Conservation (phyloP, 257 asterid species). For the Thymus mandschuricus region DNA sequence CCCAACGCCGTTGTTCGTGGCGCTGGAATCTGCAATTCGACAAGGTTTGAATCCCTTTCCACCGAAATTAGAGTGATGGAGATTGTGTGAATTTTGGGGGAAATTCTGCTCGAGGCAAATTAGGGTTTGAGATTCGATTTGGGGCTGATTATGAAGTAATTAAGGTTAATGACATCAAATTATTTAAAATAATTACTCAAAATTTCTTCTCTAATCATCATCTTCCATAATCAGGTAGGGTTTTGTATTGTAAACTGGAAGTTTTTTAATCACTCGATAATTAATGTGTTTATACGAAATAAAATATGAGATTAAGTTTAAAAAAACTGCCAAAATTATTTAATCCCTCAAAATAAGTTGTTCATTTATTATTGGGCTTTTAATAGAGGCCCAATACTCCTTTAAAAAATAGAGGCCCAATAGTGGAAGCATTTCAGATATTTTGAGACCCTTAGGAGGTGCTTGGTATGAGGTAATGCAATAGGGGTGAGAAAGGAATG, state of each 20-base stretch:
- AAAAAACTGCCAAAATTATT: too few relatives aligned
- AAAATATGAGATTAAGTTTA: neutral
- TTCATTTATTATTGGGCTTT: neutral
- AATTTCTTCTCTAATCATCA: neutral
- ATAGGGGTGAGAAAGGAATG: too few relatives aligned
- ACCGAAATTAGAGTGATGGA: neutral
- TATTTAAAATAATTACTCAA: neutral
- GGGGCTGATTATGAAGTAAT: too few relatives aligned
- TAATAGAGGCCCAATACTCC: neutral
- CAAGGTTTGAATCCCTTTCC: slow-evolving; percentile 57
- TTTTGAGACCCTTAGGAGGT: neutral
- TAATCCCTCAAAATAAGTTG: too few relatives aligned
- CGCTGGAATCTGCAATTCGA: slow-evolving; percentile 48
- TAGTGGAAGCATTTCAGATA: neutral
- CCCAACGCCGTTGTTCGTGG: slow-evolving; percentile 63
- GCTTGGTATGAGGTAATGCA: too few relatives aligned
- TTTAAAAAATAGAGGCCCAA: too few relatives aligned
- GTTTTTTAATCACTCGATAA: neutral
- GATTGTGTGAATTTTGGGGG: neutral
- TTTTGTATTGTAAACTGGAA: neutral
- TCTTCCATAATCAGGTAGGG: neutral
- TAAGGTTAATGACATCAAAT: too few relatives aligned
- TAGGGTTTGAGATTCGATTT: neutral
- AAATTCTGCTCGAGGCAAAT: neutral
- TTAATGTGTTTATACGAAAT: neutral